Base-by-base conservation (phyloP, 108 stramenopile genomes). In the Nannochloropsis oceanica region DNA sequence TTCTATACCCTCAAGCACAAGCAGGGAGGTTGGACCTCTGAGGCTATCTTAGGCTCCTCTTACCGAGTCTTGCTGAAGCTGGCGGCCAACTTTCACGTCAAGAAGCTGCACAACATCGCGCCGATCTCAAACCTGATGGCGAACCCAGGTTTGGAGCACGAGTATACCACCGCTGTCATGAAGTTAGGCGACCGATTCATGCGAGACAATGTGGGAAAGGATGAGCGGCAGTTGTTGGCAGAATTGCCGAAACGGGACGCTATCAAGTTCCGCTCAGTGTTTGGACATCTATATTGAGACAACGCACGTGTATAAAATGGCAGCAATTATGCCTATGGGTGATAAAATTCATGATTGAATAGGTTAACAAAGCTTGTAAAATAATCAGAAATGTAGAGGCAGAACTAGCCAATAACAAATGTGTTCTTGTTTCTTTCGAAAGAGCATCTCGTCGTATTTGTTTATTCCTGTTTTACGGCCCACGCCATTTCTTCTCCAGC, bases 401-500 rank as follows among this genome's bases (percentile, higher is more conserved):
- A 73, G 2, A 34, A 73, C 7, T 73, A 0, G 5, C 7, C n/a
- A 8, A 7, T 73, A 2, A 73, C 5, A 9, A 5, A 73, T 73
- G 59, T 73, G n/a, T 73, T 73, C 0, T 9, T 5, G 34, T 34
- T 34, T 34, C 34, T 34, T 34, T 34, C 34, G 34, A 34, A 34
- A 34, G n/a, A n/a, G n/a, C n/a, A n/a, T n/a, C n/a, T 73, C 22
- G 10, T 73, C 59, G 59, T 73, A n/a, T 7, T n/a, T 73, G 2
- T 9, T 73, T n/a, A 73, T 18, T n/a, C 59, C 2, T 73, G 59
- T 87, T 92, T 9, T 10, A 73, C 59, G n/a, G 59, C 7, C 97
- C 97, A 98, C 20, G 80, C 50, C 14, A 98, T 84, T 59, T 91
- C 84, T 86, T 96, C 93, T 42, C 96, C 96, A 9, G 95, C 95